Base-by-base conservation (phyloP, 192 early-diverging fungal genomes). In the Linnemannia zychae region DNA sequence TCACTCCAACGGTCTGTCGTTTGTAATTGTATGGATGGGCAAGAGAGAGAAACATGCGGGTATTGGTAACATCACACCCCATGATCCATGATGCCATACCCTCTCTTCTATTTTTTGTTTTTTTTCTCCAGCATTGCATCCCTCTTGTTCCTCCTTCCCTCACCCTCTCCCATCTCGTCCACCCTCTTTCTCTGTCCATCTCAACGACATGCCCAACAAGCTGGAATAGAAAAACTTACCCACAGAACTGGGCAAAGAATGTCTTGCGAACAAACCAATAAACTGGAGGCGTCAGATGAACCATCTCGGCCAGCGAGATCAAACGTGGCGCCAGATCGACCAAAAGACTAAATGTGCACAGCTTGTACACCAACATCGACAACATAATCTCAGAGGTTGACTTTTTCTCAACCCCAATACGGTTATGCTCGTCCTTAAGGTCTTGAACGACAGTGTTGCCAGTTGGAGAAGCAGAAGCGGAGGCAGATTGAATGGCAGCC, bases 201-300 rank as follows among this genome's bases (percentile, higher is more conserved):
- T 20, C 57, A 60, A 60, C 20, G 28, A 60, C 57, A 28, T n/a
- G n/a, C n/a, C 57, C 57, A 60, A 2, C 22, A 28, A 60, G n/a
- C n/a, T n/a, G n/a, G n/a, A n/a, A 63, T 22, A n/a, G 53, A 31
- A 31, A 37, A 28, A 80, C 88, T 67, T 90, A 95, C 88, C 96
- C 95, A 75, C 95, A 96, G 88, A 97, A 97, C 86, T 97, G 97
- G 57, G 92, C 91, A 90, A 97, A 99, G 87, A 99, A 97, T 7
- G 97, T 98, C 24, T 91, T 90, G 87, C 94, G 95, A 75, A 98
- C 89, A 31, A 96, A 81, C 65, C 90, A 92, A 85, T 96, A 93
- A 63, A 93, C 91, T 1, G 87, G 88, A 2, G 71, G 63, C 15
- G 85, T 72, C 57, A 95, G 57, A 9, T 89, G 83, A 16, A 92